Base-by-base conservation (phyloP, 2,329 filamentous ascomycete genomes). In the Dactylonectria estremocensis region DNA sequence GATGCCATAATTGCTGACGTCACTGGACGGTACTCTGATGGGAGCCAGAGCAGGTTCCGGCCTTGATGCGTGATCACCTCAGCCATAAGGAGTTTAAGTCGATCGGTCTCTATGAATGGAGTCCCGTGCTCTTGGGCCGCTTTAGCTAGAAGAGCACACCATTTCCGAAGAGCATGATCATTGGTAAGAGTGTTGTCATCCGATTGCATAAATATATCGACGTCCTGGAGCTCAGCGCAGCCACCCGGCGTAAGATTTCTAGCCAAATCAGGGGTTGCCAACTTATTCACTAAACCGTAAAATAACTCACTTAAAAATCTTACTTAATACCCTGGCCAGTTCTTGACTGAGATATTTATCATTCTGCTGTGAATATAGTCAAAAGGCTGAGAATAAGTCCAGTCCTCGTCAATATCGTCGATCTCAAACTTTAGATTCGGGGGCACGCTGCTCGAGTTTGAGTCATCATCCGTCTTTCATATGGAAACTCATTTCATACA, bases 61-160 rank as follows among this genome's bases (percentile, higher is more conserved):
- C n/a, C n/a, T n/a, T n/a, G n/a, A n/a, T n/a, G n/a, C n/a, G n/a
- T n/a, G n/a, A n/a, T n/a, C n/a, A 28, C 22, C 3, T 60, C 53
- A 7, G 52, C 6, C 60, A 70, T 68, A 1, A 66, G 64, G 2
- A 28, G 8, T 16, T 59, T 70, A 5, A 70, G 60, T 2, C 8
- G 14, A 2, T 67, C 57, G 1, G 69, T 63, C 0, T 46, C 55
- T 2, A 64, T 57, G 0, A 60, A 67, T 0, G 37, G 31, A 5
- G 49, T 31, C 0, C 68, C 64, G 0, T 70, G 46, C n/a, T 70
- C 64, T 0, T 22, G 2, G 1, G 70, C 70, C 0, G 64, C 68
- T 2, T 61, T 56, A 0, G 18, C 48, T 1, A 70, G 49, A 0
- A 68, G 64, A 0, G 9, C 58, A 0, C 65, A 58, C 68, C 68